Percentiles rank a stretch among this genome's conserved stretches.
Evolutionary conservation across 176 grass and related monocot genomes (phyloP).

Genomic region (Eleusine indica): DNA sequence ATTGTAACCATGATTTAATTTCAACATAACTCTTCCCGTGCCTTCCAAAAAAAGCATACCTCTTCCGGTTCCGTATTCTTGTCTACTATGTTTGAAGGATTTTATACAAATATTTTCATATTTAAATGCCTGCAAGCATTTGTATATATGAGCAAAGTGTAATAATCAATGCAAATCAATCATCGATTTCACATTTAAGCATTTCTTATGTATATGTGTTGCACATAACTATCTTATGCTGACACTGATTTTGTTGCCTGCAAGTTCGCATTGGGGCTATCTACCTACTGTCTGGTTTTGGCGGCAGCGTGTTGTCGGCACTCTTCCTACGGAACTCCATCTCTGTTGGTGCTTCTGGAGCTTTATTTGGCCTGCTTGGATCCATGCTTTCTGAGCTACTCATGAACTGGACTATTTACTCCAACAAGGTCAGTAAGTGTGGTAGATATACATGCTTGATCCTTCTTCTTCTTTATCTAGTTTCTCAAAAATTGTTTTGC

Average conservation of each 20-base stretch:
- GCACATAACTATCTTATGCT: conserved; percentile 1
- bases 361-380: conserved; percentile 92
- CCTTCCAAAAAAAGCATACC: not conserved
- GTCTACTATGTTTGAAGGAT: not conserved
- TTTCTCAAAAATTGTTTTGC: conserved; percentile 11
- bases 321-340: conserved; percentile 65
- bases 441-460: not conserved
- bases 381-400: conserved; percentile 99
- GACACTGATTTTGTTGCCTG: conserved; percentile 29
- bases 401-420: conserved; percentile 97
- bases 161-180: not conserved
- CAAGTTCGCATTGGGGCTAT: conserved; percentile 83
- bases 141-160: too few species aligned
- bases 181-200: not conserved
- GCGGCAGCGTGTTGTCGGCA: conserved; percentile 80
- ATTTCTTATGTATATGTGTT: not conserved
- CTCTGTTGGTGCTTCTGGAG: conserved; percentile 89
- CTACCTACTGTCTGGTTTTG: conserved; percentile 83
- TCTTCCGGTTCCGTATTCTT: not conserved
- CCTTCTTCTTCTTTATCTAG: not conserved
- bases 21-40: not conserved
- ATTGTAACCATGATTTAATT: not conserved
- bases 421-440: conserved; percentile 65
- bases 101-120: too few species aligned
- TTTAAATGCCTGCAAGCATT: too few species aligned